Base-by-base conservation (phyloP, 1,284 basidiomycete genomes). In the Tylopilus sp. region DNA sequence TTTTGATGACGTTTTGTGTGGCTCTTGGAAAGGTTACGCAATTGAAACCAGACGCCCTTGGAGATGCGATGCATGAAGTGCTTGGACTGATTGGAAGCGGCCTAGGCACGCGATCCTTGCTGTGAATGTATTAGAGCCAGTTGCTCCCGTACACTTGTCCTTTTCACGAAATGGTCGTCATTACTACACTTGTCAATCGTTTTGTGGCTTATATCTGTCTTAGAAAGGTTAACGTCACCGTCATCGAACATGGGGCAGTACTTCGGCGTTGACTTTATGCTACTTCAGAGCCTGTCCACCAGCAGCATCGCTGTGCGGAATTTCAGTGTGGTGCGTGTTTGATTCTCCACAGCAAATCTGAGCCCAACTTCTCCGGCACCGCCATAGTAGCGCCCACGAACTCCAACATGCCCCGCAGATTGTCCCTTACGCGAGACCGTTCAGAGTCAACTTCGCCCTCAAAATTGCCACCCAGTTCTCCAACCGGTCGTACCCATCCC, bases 41-140 rank as follows among this genome's bases (percentile, higher is more conserved):
- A n/a, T 28, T 68, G 41, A 63, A 65, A 48, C 67, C 65, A 12
- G 67, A 69, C 10, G 55, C 3, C 21, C 55, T 65, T 9, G 64
- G 53, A 7, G 61, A 67, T 42, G 51, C 46, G 37, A 47, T 66
- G 7, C 51, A 63, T 14, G 59, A 67, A 12, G 52, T 68, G 7
- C 53, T 68, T 17, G 33, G 44, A 17, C 1, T 46, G 15, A 50
- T 62, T 48, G 60, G 52, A 38, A 49, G 46, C 10, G 15, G n/a
- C n/a, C n/a, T n/a, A n/a, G n/a, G n/a, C 5, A 17, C 41, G 6
- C 51, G 34, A 18, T 49, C 60, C 20, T 38, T 53, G 28, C 58
- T 63, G n/a, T 64, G 46, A 57, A 26, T 29, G 1, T 12, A n/a
- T 7, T n/a, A 21, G 40, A 26, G 10, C 17, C 36, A 20, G 10